Percentiles rank a stretch among this genome's conserved stretches.
phyloP scores from a whole-genome alignment of 176 grass and related monocot species.

The Triticum timopheevii region DNA sequence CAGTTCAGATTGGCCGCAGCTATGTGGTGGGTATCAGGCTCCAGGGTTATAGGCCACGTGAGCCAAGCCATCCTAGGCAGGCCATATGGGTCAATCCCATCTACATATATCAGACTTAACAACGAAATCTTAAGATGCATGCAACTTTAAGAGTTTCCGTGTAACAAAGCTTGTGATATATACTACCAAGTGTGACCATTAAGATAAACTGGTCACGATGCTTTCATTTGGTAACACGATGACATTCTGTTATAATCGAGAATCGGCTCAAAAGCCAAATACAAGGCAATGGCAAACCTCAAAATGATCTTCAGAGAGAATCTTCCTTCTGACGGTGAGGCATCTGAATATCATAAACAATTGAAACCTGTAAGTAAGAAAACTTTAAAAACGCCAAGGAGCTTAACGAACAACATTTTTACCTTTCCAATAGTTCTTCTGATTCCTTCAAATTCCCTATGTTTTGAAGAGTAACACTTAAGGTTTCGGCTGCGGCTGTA shows the following conservation, averaged over 20 bases:
- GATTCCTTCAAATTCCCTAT: constrained; percentile 68
- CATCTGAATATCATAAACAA: constrained; percentile 63
- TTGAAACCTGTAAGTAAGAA: constrained; percentile 16
- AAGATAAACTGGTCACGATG: not conserved
- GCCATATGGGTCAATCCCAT: not conserved
- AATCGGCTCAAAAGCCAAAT: not conserved
- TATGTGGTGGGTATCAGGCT: not conserved
- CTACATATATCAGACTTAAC: not conserved
- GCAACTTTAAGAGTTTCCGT: not conserved
- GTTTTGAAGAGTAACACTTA: constrained; percentile 66
- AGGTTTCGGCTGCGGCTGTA: constrained; percentile 49
- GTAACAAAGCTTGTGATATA: constrained; percentile 7
- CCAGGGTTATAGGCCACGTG: not conserved
- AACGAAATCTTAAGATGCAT: not conserved
- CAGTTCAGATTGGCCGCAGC: not conserved
- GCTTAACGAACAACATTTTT: not conserved
- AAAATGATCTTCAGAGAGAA: constrained; percentile 66
- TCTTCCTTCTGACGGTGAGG: constrained; percentile 53
- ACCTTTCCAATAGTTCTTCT: constrained; percentile 88
- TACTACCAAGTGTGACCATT: not conserved
- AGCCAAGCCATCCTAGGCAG: not conserved
- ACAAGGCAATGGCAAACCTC: constrained; percentile 46
- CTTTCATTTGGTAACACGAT: constrained; percentile 3
- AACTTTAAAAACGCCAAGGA: not conserved
- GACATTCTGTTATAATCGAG: constrained; percentile 2